Percentiles rank a stretch among this genome's conserved stretches.
phyloP scores from a whole-genome alignment of 2,329 filamentous ascomycete genomes.

The Pseudogymnoascus sp. region DNA sequence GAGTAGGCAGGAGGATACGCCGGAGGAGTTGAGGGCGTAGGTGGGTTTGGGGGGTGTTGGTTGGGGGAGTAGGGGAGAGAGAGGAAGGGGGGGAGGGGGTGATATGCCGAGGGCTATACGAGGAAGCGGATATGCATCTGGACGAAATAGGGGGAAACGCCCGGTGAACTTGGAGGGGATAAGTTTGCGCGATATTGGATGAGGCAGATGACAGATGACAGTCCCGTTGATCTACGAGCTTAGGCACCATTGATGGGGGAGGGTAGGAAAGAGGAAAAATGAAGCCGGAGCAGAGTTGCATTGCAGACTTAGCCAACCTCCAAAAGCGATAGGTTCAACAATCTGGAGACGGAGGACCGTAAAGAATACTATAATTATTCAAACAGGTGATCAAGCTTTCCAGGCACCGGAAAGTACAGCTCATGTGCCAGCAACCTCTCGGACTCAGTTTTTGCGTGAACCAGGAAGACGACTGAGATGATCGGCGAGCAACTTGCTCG shows the following conservation, averaged over 20 bases:
- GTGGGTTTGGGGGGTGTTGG: background rate
- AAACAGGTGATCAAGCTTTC: background rate
- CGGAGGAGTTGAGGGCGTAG: slow-evolving; percentile 33
- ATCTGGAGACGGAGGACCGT: background rate
- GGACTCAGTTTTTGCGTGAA: background rate
- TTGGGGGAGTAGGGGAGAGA: background rate
- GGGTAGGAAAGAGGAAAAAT: background rate
- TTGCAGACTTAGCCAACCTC: background rate
- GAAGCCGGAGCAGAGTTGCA: background rate
- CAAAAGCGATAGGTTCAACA: background rate
- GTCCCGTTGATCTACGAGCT: too few species aligned
- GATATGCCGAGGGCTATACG: too few species aligned
- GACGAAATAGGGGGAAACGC: too few species aligned
- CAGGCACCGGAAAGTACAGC: background rate
- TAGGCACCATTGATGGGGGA: too few species aligned
- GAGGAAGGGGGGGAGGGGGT: too few species aligned
- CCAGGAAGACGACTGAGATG: background rate
- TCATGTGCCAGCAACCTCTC: background rate
- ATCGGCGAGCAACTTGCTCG: background rate
- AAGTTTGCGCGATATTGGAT: background rate
- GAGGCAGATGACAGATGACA: background rate
- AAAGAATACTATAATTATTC: background rate
- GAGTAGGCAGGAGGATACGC: slow-evolving; percentile 45
- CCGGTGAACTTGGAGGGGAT: background rate
- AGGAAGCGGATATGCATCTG: too few species aligned